Evolutionary conservation across 2,329 filamentous ascomycete species (phyloP).

Genomic region (Cryphonectria japonica): DNA sequence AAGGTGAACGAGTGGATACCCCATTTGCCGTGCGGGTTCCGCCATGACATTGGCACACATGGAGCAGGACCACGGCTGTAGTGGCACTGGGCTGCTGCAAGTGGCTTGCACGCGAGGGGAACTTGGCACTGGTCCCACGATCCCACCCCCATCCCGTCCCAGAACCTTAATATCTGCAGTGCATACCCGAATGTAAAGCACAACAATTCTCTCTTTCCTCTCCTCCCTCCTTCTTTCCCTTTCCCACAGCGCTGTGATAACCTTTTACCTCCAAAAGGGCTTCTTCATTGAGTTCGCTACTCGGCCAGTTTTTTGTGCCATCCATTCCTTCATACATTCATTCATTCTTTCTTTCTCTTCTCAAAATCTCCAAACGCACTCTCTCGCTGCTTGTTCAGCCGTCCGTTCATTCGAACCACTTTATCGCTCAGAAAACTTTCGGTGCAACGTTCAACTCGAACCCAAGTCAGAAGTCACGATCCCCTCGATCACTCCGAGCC

Average conservation of each 20-base stretch:
- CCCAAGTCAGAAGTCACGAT: constrained; percentile 45
- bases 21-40: constrained; percentile 6
- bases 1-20: not conserved
- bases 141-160: constrained; percentile 5
- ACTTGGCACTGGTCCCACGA: not conserved
- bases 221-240: constrained; percentile 15
- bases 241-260: constrained; percentile 18
- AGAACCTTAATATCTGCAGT: constrained; percentile 29
- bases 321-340: constrained; percentile 24
- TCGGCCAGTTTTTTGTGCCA: constrained; percentile 22
- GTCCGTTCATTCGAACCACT: constrained; percentile 22
- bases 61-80: not conserved
- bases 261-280: not conserved
- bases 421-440: not conserved
- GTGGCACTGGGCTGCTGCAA: not conserved
- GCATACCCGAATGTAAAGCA: constrained; percentile 23
- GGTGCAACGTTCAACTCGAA: constrained; percentile 31
- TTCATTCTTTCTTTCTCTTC: constrained; percentile 27
- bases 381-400: constrained; percentile 28
- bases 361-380: constrained; percentile 14
- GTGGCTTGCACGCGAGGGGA: not conserved
- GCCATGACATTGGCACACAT: not conserved
- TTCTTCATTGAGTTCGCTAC: constrained; percentile 15
- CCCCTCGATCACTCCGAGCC: constrained; percentile 17
- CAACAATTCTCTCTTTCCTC: constrained; percentile 1